Percentiles rank a stretch among this genome's conserved stretches.
phyloP scores from a whole-genome alignment of 2,329 filamentous ascomycete species.

The Apiospora saccharicola region DNA sequence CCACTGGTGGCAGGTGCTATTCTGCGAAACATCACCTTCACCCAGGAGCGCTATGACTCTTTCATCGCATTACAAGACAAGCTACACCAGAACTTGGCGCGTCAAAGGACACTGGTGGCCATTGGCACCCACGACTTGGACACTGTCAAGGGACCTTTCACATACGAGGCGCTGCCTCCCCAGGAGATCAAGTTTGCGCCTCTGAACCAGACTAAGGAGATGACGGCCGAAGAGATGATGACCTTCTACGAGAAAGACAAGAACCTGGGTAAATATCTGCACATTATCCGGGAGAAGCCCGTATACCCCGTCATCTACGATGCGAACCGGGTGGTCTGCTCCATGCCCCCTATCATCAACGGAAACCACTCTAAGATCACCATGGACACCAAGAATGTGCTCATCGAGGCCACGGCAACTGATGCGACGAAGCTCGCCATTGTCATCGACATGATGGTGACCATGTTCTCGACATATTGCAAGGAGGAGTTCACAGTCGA shows the following conservation, averaged over 20 bases:
- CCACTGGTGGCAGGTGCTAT: slow-evolving; percentile 91
- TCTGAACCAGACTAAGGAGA: slow-evolving; percentile 88
- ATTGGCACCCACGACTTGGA: slow-evolving; percentile 98
- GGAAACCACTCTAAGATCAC: slow-evolving; percentile 96
- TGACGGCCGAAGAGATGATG: slow-evolving; percentile 92
- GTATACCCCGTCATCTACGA: slow-evolving; percentile 98
- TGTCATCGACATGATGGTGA: slow-evolving; percentile 91
- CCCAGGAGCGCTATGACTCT: slow-evolving; percentile 88
- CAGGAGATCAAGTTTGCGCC: slow-evolving; percentile 91
- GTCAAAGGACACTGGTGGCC: slow-evolving; percentile 91
- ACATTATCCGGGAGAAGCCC: slow-evolving; percentile 92
- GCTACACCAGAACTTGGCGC: slow-evolving; percentile 93
- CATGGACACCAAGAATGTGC: slow-evolving; percentile 87
- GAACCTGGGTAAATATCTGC: slow-evolving; percentile 86
- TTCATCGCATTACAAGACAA: slow-evolving; percentile 99
- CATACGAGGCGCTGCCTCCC: slow-evolving; percentile 92
- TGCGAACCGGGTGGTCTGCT: slow-evolving; percentile 85
- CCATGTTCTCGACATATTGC: slow-evolving; percentile 97
- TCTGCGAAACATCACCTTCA: slow-evolving; percentile 89
- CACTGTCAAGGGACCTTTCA: slow-evolving; percentile 92
- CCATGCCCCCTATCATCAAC: slow-evolving; percentile 97
- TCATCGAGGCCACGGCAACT: slow-evolving; percentile 96
- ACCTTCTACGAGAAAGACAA: slow-evolving; percentile 94
- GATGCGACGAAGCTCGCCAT: slow-evolving; percentile 97
- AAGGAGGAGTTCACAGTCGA: slow-evolving; percentile 90